Conservation (phyloP, 164 flowering plant species). For the Dillenia suffruticosa region DNA sequence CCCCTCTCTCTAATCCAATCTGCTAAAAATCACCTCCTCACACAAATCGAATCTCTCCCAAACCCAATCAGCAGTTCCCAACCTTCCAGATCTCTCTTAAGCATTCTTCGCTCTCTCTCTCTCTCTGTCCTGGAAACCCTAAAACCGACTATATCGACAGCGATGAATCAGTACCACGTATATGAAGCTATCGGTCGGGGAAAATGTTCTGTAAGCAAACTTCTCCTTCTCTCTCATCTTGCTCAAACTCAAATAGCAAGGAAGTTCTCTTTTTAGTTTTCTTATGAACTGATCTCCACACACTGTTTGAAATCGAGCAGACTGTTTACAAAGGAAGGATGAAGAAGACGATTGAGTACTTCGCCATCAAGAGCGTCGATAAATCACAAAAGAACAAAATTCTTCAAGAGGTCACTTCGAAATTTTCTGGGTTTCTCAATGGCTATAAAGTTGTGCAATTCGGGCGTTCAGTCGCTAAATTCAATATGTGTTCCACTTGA, state of each 20-base stretch:
- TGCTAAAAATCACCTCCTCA: too few species aligned
- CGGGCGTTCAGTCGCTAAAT: too few species aligned
- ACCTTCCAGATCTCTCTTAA: too few species aligned
- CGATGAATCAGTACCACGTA: constrained; percentile 83
- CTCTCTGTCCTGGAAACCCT: neutral
- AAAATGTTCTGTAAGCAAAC: constrained; percentile 63
- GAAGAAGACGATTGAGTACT: constrained; percentile 97
- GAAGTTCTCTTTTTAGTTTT: neutral
- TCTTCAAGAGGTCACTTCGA: constrained; percentile 74
- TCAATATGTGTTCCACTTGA: too few species aligned
- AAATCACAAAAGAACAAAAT: constrained; percentile 86
- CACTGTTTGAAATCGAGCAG: constrained; percentile 23
- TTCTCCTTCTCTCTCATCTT: neutral
- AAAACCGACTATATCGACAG: neutral
- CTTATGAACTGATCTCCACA: neutral
- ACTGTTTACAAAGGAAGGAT: constrained; percentile 93
- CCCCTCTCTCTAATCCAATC: too few species aligned
- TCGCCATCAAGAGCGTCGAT: constrained; percentile 88
- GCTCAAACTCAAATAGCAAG: too few species aligned
- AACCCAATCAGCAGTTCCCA: too few species aligned
- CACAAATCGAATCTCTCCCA: too few species aligned
- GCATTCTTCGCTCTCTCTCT: neutral
- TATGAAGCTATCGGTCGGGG: constrained; percentile 88
- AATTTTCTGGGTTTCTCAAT: too few species aligned
- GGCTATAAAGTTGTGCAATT: too few species aligned